Percentiles rank a stretch among this genome's conserved stretches.
phyloP scores from a whole-genome alignment of 495 filamentous ascomycete genomes.

The Platismatia glauca region DNA sequence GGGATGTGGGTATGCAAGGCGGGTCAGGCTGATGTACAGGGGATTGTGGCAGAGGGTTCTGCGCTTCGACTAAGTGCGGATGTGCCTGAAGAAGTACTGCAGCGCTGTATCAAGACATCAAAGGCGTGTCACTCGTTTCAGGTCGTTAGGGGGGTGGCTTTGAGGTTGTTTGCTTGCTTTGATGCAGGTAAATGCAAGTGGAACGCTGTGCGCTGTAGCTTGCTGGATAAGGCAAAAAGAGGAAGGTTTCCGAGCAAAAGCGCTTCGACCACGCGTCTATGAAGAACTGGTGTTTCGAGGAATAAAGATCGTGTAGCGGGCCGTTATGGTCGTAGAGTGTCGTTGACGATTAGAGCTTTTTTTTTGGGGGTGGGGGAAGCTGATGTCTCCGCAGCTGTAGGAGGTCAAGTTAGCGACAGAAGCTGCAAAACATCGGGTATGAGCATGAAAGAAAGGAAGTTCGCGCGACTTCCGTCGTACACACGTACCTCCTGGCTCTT shows the following conservation, averaged over 20 bases:
- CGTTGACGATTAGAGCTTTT: background rate
- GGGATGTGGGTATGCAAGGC: slow-evolving; percentile 20
- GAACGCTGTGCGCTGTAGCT: slow-evolving; percentile 26
- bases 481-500: slow-evolving; percentile 20
- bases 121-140: slow-evolving; percentile 49
- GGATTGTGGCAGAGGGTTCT: slow-evolving; percentile 21
- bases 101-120: slow-evolving; percentile 9
- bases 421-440: slow-evolving; percentile 3
- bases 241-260: slow-evolving; percentile 29
- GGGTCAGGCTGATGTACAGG: slow-evolving; percentile 27
- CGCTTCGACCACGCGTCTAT: slow-evolving; percentile 25
- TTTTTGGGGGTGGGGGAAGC: background rate
- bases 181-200: slow-evolving; percentile 25
- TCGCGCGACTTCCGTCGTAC: slow-evolving; percentile 4
- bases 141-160: slow-evolving; percentile 38
- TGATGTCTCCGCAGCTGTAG: slow-evolving; percentile 19
- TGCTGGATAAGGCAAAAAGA: slow-evolving; percentile 28
- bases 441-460: slow-evolving; percentile 9
- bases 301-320: slow-evolving; percentile 17
- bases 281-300: slow-evolving; percentile 21
- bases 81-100: slow-evolving; percentile 13
- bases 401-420: slow-evolving; percentile 17
- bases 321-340: slow-evolving; percentile 24
- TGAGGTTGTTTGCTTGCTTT: slow-evolving; percentile 24
- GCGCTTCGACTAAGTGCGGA: slow-evolving; percentile 18